These are phyloP conservation scores for Naganishia cerealis DNA, from an alignment of 1,284 basidiomycete species.

Conservation along the genomic window DNA sequence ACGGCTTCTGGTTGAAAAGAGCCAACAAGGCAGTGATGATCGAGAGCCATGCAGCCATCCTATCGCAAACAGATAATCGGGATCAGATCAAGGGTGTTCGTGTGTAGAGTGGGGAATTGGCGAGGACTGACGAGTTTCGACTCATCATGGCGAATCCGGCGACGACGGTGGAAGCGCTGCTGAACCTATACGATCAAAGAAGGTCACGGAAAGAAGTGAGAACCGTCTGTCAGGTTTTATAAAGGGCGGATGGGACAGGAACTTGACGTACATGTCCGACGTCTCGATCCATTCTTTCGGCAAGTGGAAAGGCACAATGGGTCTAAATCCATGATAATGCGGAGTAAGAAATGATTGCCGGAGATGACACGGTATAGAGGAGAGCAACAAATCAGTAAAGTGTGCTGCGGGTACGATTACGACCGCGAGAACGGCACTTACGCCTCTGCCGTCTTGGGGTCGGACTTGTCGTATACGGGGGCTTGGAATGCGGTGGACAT, in stretches of 20 bases:
- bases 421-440: slow-evolving; percentile 6
- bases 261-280: slow-evolving; percentile 14
- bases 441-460: slow-evolving; percentile 33
- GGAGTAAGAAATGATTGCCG: neutral
- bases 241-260: neutral
- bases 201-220: neutral
- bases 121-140: slow-evolving; percentile 23
- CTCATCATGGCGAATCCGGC: slow-evolving; percentile 28
- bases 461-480: slow-evolving; percentile 35
- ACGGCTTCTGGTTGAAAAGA: slow-evolving; percentile 32
- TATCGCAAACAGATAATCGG: neutral
- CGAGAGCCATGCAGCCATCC: slow-evolving; percentile 32
- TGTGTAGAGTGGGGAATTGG: too few species aligned
- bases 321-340: neutral
- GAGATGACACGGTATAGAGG: neutral
- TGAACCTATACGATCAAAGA: neutral
- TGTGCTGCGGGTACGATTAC: too few species aligned
- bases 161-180: slow-evolving; percentile 15
- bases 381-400: neutral
- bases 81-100: neutral
- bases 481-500: slow-evolving; percentile 14
- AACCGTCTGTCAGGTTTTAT: neutral
- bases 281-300: slow-evolving; percentile 31
- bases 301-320: slow-evolving; percentile 32
- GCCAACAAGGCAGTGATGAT: slow-evolving; percentile 29